phyloP scores from a whole-genome alignment of 129 eudicot species.

The Pseudognaphalium luteoalbum region DNA sequence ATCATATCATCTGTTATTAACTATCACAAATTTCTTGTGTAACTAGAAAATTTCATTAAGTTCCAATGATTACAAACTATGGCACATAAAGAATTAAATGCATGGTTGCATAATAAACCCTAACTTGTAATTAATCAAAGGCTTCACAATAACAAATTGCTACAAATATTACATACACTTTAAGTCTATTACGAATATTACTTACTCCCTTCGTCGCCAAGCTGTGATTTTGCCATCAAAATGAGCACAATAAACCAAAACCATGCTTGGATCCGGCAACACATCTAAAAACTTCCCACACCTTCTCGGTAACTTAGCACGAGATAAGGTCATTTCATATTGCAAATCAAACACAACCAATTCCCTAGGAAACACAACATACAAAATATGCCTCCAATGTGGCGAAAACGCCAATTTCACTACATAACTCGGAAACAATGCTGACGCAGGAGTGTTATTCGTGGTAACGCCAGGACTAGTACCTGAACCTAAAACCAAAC shows the following conservation, averaged over 20 bases:
- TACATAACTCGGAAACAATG: conserved; percentile 53
- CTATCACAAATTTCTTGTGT: neutral
- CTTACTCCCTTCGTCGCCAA: conserved; percentile 89
- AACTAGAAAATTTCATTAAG: neutral
- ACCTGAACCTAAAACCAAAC: neutral
- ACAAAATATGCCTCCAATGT: conserved; percentile 80
- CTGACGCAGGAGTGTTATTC: conserved; percentile 55
- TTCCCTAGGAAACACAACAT: conserved; percentile 78
- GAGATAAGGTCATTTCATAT: conserved; percentile 64
- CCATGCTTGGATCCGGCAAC: conserved; percentile 68
- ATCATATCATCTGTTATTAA: too few relatives aligned
- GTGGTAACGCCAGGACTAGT: neutral
- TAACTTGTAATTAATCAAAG: too few relatives aligned
- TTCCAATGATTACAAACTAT: neutral
- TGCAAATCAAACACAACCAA: conserved; percentile 82
- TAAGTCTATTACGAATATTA: neutral
- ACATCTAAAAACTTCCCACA: conserved; percentile 85
- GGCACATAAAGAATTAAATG: neutral
- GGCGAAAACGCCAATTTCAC: conserved; percentile 73
- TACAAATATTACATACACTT: neutral
- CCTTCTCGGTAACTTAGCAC: conserved; percentile 65
- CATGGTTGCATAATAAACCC: neutral
- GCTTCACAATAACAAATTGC: neutral
- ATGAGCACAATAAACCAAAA: conserved; percentile 76
- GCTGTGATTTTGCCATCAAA: conserved; percentile 79